A percentile compares a stretch with the other conserved stretches of the same genome.
Evolutionary conservation across 345 rosid species (phyloP).

Genomic region (Eucalyptus cladocalyx): DNA sequence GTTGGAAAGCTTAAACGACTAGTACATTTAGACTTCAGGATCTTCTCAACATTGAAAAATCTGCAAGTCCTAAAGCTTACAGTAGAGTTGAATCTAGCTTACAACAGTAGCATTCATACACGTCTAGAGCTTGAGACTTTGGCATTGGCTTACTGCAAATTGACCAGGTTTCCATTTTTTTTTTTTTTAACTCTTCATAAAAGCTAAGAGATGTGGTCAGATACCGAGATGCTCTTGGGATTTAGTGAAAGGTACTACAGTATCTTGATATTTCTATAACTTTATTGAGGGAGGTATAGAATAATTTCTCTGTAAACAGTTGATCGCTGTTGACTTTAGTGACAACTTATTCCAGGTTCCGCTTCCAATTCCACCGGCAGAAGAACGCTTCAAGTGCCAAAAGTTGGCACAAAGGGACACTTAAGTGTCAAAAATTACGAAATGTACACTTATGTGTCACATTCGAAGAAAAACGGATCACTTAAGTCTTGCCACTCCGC

Average conservation of each 20-base stretch:
- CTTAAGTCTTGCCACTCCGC: too few species aligned
- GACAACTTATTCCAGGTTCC: background rate
- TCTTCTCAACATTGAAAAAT: background rate
- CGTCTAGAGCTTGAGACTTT: background rate
- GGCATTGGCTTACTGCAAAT: background rate
- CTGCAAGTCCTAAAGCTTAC: background rate
- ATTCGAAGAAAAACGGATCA: too few species aligned
- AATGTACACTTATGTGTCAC: too few species aligned
- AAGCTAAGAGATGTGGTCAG: background rate
- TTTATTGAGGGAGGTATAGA: background rate
- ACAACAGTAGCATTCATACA: background rate
- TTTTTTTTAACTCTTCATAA: background rate
- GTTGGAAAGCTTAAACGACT: background rate
- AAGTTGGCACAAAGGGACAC: too few species aligned
- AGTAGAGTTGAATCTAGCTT: background rate
- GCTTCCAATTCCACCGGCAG: background rate
- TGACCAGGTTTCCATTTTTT: background rate
- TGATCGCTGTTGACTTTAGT: background rate
- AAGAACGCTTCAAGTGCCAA: too few species aligned
- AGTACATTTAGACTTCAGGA: background rate
- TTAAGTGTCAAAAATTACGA: too few species aligned
- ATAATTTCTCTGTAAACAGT: background rate
- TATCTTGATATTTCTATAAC: background rate
- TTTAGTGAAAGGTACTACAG: background rate
- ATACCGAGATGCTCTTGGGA: background rate